A percentile compares a stretch with the other conserved stretches of the same genome.
phyloP scores from a whole-genome alignment of 2,329 filamentous ascomycete species.

The Claviceps arundinis region DNA sequence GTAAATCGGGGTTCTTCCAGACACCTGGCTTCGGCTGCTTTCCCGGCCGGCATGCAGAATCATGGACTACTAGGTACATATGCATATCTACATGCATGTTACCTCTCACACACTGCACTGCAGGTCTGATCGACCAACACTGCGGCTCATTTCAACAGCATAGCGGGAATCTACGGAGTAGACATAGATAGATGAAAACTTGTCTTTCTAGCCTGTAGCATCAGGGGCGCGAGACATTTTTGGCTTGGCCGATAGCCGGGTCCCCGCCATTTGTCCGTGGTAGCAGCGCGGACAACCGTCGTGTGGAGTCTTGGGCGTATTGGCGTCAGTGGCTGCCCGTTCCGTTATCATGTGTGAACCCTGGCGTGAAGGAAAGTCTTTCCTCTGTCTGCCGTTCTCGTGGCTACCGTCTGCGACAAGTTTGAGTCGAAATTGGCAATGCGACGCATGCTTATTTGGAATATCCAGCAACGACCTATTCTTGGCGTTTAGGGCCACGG shows the following conservation, averaged over 20 bases:
- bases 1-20: neutral
- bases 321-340: neutral
- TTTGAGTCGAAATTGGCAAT: neutral
- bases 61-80: neutral
- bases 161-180: neutral
- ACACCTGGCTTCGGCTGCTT: neutral
- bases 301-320: neutral
- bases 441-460: neutral
- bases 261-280: neutral
- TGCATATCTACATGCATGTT: neutral
- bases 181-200: neutral
- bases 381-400: neutral
- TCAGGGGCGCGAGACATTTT: neutral
- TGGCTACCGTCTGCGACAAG: neutral
- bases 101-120: neutral
- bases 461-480: neutral
- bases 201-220: neutral
- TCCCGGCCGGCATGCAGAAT: neutral
- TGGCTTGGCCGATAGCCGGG: neutral
- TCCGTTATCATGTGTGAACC: neutral
- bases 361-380: neutral
- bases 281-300: neutral
- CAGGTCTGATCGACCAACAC: neutral
- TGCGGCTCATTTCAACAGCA: neutral
- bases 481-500: neutral